phyloP scores from a whole-genome alignment of 805 yeast genomes.

The Myxozyma sirexii region DNA sequence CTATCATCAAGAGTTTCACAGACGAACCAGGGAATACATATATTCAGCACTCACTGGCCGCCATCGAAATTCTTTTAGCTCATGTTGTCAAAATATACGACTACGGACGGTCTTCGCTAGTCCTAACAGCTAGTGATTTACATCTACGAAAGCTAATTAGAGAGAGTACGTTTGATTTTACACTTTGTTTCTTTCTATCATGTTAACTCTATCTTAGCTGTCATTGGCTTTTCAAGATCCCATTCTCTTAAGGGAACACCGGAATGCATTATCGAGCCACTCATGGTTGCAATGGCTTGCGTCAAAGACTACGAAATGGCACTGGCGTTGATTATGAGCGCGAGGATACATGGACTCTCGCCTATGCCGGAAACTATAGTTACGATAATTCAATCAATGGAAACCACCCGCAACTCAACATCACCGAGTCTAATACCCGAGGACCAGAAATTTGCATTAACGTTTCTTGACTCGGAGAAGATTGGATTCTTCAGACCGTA shows the following conservation, averaged over 20 bases:
- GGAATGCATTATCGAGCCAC: conserved; percentile 14
- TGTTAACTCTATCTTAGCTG: background rate
- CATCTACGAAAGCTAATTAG: background rate
- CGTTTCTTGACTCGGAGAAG: background rate
- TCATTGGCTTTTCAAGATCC: background rate
- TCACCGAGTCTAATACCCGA: background rate
- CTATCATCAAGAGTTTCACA: background rate
- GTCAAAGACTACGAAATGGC: conserved; percentile 2
- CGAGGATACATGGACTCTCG: conserved; percentile 10
- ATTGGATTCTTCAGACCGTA: conserved; percentile 25
- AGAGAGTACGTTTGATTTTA: background rate
- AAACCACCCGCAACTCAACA: background rate
- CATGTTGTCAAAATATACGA: background rate
- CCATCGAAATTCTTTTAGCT: background rate
- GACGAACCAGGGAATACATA: background rate
- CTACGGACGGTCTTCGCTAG: background rate
- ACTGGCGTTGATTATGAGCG: conserved; percentile 5
- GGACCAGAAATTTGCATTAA: background rate
- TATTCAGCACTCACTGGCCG: background rate
- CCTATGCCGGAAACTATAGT: background rate
- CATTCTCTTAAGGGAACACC: conserved; percentile 11
- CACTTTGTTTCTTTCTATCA: background rate
- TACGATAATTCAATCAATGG: background rate
- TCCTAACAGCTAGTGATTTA: background rate
- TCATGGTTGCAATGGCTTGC: background rate